A percentile compares a stretch with the other conserved stretches of the same genome.
Conservation (phyloP, 73 alveolate genomes). For the Paramecium pentaurelia region DNA sequence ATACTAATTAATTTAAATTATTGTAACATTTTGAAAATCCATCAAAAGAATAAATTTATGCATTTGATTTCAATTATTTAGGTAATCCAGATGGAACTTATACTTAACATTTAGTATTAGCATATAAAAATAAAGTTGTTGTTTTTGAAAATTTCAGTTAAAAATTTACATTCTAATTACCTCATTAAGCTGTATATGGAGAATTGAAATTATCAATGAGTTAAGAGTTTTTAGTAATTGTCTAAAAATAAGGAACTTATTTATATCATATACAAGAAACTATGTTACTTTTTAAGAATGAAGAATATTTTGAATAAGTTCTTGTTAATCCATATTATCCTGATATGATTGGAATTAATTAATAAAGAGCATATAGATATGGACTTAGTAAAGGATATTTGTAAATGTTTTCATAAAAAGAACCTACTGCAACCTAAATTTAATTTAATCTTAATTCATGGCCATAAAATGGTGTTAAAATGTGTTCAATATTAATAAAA, state of each 20-base stretch:
- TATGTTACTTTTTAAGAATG: not conserved
- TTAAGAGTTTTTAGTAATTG: not conserved
- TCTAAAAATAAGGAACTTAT: not conserved
- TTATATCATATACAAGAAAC: not conserved
- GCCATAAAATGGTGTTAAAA: not conserved
- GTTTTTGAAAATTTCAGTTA: not conserved
- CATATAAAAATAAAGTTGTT: not conserved
- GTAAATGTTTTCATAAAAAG: not conserved
- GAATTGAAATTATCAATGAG: not conserved
- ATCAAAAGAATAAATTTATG: not conserved
- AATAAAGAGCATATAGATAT: not conserved
- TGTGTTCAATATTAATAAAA: not conserved
- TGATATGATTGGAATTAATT: not conserved
- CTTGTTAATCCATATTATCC: conserved; percentile 24
- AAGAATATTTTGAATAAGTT: not conserved
- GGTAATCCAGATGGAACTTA: not conserved
- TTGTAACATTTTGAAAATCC: not conserved
- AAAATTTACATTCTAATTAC: not conserved
- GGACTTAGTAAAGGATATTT: not conserved
- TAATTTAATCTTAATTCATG: not conserved
- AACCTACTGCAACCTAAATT: not conserved
- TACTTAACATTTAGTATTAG: conserved; percentile 1
- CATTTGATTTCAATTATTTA: not conserved
- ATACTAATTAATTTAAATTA: not conserved
- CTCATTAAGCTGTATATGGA: not conserved